A percentile compares a stretch with the other conserved stretches of the same genome.
phyloP scores from a whole-genome alignment of 306 rosid species.

The Rosa rugosa region DNA sequence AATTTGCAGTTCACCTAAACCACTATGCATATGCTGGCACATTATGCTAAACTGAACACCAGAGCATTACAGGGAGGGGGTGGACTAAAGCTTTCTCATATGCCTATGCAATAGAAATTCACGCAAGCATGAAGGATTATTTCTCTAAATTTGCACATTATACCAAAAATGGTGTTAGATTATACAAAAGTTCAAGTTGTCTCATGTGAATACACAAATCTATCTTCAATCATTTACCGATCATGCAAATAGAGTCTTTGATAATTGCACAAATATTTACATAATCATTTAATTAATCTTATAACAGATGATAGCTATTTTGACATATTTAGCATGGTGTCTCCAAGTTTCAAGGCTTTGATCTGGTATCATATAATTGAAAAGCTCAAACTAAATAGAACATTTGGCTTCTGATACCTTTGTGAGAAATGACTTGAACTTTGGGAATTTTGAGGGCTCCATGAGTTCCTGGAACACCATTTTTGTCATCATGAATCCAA shows the following conservation, averaged over 20 bases:
- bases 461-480: constrained; percentile 94
- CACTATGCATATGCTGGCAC: no score
- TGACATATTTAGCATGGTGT: no score
- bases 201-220: no score
- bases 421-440: constrained; percentile 80
- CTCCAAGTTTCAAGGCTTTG: no score
- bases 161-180: constrained; percentile 21
- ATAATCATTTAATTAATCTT: background rate
- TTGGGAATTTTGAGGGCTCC: constrained; percentile 75
- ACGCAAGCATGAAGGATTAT: constrained; percentile 93
- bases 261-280: background rate
- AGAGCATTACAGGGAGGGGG: no score
- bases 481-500: constrained; percentile 92
- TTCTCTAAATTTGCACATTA: constrained; percentile 60
- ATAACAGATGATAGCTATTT: no score
- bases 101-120: constrained; percentile 55
- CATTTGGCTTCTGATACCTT: constrained; percentile 54
- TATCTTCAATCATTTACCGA: no score
- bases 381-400: constrained; percentile 17
- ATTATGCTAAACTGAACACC: no score
- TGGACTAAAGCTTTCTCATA: no score
- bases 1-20: no score
- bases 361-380: constrained; percentile 13
- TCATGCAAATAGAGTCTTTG: background rate
- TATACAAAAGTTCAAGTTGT: background rate